Conservation (phyloP, 176 grass and related monocot genomes). For the Phoenix dactylifera region DNA sequence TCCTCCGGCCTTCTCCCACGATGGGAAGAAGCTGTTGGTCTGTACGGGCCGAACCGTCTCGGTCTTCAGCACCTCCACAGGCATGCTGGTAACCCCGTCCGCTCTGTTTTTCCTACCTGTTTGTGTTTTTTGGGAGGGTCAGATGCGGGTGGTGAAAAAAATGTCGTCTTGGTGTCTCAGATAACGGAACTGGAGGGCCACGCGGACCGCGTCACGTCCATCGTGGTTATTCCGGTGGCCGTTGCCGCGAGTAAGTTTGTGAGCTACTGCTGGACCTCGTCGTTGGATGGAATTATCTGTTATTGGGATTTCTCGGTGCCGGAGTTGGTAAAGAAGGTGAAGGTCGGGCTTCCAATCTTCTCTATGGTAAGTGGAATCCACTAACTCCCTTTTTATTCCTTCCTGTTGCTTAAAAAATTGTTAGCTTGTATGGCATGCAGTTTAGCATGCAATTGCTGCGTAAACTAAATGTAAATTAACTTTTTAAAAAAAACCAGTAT, state of each 20-base stretch:
- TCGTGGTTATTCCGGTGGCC: conserved; percentile 33
- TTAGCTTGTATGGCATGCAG: too few species aligned
- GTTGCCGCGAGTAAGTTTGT: conserved; percentile 31
- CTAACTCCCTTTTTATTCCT: not conserved
- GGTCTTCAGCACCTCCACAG: conserved; percentile 65
- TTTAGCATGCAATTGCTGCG: too few species aligned
- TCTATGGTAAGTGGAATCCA: conserved; percentile 50
- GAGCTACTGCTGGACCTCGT: conserved; percentile 73
- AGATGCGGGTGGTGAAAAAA: not conserved
- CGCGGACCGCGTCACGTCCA: conserved; percentile 57
- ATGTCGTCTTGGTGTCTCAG: conserved; percentile 14
- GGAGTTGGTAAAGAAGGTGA: conserved; percentile 61
- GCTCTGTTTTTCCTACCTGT: not conserved
- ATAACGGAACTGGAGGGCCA: conserved; percentile 85
- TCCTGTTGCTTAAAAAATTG: too few species aligned
- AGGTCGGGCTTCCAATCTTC: conserved; percentile 55
- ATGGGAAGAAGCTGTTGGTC: conserved; percentile 52
- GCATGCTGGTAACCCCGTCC: conserved; percentile 43
- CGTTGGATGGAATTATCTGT: conserved; percentile 65
- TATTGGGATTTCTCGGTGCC: conserved; percentile 54
- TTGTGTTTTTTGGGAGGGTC: not conserved
- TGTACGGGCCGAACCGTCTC: conserved; percentile 74
- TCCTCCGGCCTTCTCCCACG: conserved; percentile 71
- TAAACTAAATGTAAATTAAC: too few species aligned
- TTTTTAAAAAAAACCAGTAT: too few species aligned